A percentile compares a stretch with the other conserved stretches of the same genome.
phyloP scores from a whole-genome alignment of 2,329 filamentous ascomycete species.

The Arthrobotrys iridis region DNA sequence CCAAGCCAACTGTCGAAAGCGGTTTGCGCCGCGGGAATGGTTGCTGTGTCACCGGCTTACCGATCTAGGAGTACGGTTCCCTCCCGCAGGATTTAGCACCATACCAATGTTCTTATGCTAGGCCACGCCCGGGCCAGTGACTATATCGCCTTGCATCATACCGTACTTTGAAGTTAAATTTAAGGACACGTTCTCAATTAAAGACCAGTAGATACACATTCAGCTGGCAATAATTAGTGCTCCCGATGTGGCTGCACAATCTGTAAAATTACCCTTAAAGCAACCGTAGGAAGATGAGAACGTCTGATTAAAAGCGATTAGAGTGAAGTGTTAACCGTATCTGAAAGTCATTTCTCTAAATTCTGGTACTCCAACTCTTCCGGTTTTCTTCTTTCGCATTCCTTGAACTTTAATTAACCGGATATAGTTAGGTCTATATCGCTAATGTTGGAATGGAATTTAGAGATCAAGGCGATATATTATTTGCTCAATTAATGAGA shows the following conservation, averaged over 20 bases:
- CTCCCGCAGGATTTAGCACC: constrained; percentile 5
- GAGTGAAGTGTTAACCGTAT: neutral
- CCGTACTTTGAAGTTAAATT: constrained; percentile 1
- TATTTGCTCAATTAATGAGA: too few relatives aligned
- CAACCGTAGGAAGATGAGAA: neutral
- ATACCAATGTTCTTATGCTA: constrained; percentile 3
- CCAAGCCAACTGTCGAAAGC: neutral
- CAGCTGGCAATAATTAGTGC: neutral
- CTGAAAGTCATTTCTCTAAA: neutral
- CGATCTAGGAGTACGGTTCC: constrained; percentile 1
- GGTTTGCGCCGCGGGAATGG: neutral
- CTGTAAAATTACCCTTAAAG: neutral
- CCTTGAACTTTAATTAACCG: too few relatives aligned
- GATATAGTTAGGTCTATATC: too few relatives aligned
- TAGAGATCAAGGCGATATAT: too few relatives aligned
- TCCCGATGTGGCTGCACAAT: neutral
- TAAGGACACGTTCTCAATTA: constrained; percentile 5
- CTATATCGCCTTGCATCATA: neutral
- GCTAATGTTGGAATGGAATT: too few relatives aligned
- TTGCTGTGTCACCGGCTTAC: neutral
- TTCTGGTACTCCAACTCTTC: neutral
- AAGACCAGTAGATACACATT: neutral
- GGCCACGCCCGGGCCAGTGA: neutral
- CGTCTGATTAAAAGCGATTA: neutral
- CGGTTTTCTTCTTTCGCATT: constrained; percentile 9